Evolutionary conservation across 2,329 filamentous ascomycete genomes (phyloP), one percentile per base, ranked within the genome.

Genomic region (Ophiosphaerella herpotricha): DNA sequence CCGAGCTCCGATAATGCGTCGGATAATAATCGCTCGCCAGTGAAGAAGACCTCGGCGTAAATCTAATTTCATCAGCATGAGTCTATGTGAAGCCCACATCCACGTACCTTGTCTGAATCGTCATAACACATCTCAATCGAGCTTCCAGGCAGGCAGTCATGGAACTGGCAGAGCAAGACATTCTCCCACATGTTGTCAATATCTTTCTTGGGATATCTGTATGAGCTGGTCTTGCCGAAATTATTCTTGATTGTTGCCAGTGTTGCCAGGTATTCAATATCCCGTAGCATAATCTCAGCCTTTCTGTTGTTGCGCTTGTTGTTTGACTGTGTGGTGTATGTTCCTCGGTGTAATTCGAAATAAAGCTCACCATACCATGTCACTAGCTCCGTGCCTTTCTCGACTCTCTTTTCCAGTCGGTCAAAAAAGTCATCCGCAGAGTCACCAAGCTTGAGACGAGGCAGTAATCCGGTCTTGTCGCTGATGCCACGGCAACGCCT

Each of bases 351-450:
- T 41, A 99, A 83, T 75, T 99, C 94, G 72, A 99, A 96, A 77
- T 99, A 99, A 7, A 99, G 82, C 76, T 99, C 94, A 36, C 94
- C 94, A 70, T 96, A 96, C 94, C 94, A 99, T 1, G 94, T 97
- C 21, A 91, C 89, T 46, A 97, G 87, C 14, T 90, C 82, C 2
- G 85, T 84, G 16, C 83, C 83, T 16, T 80, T 74, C 26, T 79
- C 78, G 24, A 85, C 85, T 76, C 92, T 96, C 74, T 88, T 84
- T 72, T 96, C 88, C 3, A 99, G 79, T 43, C 83, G 82, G 61
- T 89, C 89, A 68, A 97, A 97, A 79, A 97, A 97, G 63, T 96
- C 90, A 53, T 99, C 93, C 13, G 97, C 94, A 1, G 89, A 92
- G 46, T 86, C 83, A 34, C 92, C 93, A 80, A 97, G 86, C 68